Base-by-base conservation (phyloP, 495 filamentous ascomycete species). In the Niebla homalea region DNA sequence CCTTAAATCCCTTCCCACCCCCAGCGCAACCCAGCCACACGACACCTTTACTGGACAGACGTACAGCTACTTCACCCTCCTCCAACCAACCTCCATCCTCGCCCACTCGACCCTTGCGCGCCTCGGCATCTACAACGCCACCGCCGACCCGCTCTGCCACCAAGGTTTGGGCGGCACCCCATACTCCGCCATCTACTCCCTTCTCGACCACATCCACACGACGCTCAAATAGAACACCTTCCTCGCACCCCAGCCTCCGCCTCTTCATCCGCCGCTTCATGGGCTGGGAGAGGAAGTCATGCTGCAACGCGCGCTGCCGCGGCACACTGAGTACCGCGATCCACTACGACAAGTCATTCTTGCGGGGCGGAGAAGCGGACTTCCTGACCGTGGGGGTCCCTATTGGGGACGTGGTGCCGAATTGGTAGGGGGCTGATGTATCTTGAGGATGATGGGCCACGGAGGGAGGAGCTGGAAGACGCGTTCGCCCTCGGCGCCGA, bases 271-370 rank as follows among this genome's bases (percentile, higher is more conserved):
- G 70, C 0, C 62, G 57, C 52, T 68, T 80, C 40, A 72, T 68
- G 0, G 71, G 72, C 18, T 80, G 77, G 77, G 72, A 64, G 0
- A 70, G 0, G 58, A 70, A 49, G 77, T 72, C 6, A 58, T 78
- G 16, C 39, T 41, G 7, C 64, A 62, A 39, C 59, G 71, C 12
- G 70, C 68, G 0, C 49, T 79, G 10, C 53, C 80, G 46, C 60
- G 78, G 41, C 75, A 79, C 52, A 79, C 77, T 53, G 71, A 76
- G 57, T 15, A 42, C 18, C 8, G 5, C 4, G 21, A 15, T 74
- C 0, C 71, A 76, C 45, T 73, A 72, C 35, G 72, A 77, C 38
- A 70, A 72, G 51, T 74, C 74, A 7, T 77, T 73, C 54, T 59
- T 75, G 5, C 57, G 72, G 2, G 46, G 67, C 32, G 72, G 70